A percentile compares a stretch with the other conserved stretches of the same genome.
Evolutionary conservation across 2,329 filamentous ascomycete species (phyloP).

Genomic region (Ophiocordyceps australis): DNA sequence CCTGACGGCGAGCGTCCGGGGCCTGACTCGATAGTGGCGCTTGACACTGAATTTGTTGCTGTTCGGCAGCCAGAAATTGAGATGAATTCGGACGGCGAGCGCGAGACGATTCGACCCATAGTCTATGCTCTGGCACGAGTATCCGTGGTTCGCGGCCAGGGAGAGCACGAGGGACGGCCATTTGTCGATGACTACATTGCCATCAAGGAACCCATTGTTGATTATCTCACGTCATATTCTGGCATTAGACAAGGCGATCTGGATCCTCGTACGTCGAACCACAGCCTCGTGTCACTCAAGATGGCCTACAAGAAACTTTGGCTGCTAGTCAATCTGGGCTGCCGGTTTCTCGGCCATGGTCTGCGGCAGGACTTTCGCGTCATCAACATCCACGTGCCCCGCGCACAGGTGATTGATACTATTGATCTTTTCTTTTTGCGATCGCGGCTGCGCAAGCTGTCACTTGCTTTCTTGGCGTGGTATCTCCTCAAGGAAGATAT

Average conservation of each 20-base stretch:
- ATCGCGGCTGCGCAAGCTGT: conserved; percentile 67
- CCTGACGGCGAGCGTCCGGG: conserved; percentile 44
- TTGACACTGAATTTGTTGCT: conserved; percentile 93
- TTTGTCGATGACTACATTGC: conserved; percentile 98
- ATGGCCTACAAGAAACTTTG: conserved; percentile 95
- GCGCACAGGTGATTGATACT: conserved; percentile 81
- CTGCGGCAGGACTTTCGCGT: conserved; percentile 92
- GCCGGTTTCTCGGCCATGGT: conserved; percentile 84
- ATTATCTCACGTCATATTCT: conserved; percentile 88
- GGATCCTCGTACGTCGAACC: conserved; percentile 57
- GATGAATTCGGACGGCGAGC: conserved; percentile 84
- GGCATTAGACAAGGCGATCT: conserved; percentile 78
- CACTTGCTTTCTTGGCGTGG: conserved; percentile 82
- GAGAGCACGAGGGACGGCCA: conserved; percentile 59
- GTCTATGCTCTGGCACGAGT: conserved; percentile 86
- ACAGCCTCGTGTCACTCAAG: conserved; percentile 76
- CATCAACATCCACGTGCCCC: conserved; percentile 93
- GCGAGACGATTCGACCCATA: conserved; percentile 80
- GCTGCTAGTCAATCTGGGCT: conserved; percentile 87
- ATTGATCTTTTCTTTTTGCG: conserved; percentile 80
- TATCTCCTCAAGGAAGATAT: conserved; percentile 84
- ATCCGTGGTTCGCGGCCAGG: conserved; percentile 70
- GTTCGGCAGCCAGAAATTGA: conserved; percentile 88
- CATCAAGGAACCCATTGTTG: conserved; percentile 78
- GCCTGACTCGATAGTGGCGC: conserved; percentile 59